Evolutionary conservation across 169 alveolate genomes (phyloP).

Genomic region (Plasmodium chabaudi): DNA sequence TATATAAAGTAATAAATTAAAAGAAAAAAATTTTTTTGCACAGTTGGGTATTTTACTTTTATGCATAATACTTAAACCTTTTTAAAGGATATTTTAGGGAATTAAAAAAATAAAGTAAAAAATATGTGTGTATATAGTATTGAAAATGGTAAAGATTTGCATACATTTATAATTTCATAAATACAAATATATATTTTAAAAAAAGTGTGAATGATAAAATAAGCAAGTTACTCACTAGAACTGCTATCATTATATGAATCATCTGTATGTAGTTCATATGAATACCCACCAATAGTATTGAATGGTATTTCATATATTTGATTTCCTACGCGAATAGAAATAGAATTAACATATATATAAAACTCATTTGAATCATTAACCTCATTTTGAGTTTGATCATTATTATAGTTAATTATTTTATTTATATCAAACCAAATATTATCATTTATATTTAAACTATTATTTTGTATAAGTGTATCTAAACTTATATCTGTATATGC

Average conservation of each 20-base stretch:
- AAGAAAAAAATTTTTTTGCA: no score
- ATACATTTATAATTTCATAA: no score
- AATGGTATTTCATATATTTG: slow-evolving; percentile 58
- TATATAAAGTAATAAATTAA: no score
- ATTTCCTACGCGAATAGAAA: slow-evolving; percentile 53
- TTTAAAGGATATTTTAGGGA: no score
- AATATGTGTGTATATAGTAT: no score
- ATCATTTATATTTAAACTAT: slow-evolving; percentile 8
- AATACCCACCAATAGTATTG: slow-evolving; percentile 7
- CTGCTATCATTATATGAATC: slow-evolving; percentile 27
- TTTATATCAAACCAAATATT: slow-evolving; percentile 39
- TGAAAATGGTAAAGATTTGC: no score
- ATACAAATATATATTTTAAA: neutral
- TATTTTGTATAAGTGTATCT: slow-evolving; percentile 22
- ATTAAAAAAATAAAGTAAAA: no score
- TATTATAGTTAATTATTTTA: slow-evolving; percentile 1
- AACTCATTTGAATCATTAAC: slow-evolving; percentile 6
- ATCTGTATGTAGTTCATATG: slow-evolving; percentile 14
- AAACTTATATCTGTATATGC: slow-evolving; percentile 49
- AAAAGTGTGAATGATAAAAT: neutral
- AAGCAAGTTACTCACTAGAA: slow-evolving; percentile 11
- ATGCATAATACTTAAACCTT: no score
- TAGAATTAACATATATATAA: slow-evolving; percentile 58
- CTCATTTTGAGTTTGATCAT: neutral
- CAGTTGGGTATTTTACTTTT: no score